A percentile compares a stretch with the other conserved stretches of the same genome.
These are phyloP conservation scores for Tripidium arundinaceum DNA, from an alignment of 202 grass and related monocot genomes.

Conservation along the genomic window DNA sequence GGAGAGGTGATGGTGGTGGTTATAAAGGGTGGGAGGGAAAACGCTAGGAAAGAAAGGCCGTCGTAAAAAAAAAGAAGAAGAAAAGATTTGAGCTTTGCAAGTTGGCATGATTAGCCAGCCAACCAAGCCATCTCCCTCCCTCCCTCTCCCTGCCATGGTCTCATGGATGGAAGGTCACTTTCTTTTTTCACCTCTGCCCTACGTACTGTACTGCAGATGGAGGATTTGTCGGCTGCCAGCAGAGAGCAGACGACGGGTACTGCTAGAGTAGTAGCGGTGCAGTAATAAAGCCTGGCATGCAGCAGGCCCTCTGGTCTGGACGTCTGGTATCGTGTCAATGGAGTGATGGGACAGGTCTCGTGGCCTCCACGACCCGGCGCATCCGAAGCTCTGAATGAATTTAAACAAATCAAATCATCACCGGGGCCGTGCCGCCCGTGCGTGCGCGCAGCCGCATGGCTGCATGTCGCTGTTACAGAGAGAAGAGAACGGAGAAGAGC, in stretches of 20 bases:
- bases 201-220: neutral
- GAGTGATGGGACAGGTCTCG: neutral
- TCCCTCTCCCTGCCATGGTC: neutral
- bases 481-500: neutral
- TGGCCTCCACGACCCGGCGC: slow-evolving; percentile 15
- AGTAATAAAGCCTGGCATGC: neutral
- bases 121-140: no score
- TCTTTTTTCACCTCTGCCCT: neutral
- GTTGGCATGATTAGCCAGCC: slow-evolving; percentile 30
- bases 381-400: neutral
- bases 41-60: neutral
- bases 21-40: slow-evolving; percentile 66
- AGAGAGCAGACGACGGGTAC: neutral
- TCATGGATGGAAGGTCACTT: neutral
- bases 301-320: neutral
- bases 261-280: neutral
- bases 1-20: slow-evolving; percentile 35
- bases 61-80: neutral
- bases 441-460: neutral
- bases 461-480: neutral
- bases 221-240: slow-evolving; percentile 9
- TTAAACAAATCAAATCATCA: neutral
- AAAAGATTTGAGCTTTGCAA: slow-evolving; percentile 9
- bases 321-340: neutral
- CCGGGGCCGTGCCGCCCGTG: neutral